Conservation (phyloP, 176 grass and related monocot genomes). For the Oryza longistaminata region DNA sequence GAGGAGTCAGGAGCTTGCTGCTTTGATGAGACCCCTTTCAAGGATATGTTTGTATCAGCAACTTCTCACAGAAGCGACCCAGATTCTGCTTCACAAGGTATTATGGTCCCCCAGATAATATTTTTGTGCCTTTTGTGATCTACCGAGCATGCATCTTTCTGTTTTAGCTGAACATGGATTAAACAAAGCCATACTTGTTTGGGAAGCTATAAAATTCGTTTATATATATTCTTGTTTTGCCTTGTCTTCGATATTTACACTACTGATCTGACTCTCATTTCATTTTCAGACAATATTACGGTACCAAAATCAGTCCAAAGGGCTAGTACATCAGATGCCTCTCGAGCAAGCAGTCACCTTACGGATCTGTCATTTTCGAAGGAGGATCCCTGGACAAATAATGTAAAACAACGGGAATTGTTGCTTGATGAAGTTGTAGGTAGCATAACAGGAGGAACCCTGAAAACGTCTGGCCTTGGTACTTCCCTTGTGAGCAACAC, state of each 20-base stretch:
- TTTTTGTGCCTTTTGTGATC: background rate
- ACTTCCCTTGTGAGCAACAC: conserved; percentile 61
- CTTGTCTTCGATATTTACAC: background rate
- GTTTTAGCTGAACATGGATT: background rate
- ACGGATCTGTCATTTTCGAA: conserved; percentile 54
- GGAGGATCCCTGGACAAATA: conserved; percentile 87
- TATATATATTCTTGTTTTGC: background rate
- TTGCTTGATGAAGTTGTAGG: conserved; percentile 81
- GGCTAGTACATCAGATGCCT: conserved; percentile 45
- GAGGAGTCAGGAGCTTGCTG: conserved; percentile 53
- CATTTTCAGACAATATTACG: conserved; percentile 49
- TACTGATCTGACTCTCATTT: conserved; percentile 10
- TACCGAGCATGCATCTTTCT: background rate
- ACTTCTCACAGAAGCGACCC: conserved; percentile 50
- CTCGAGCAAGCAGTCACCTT: conserved; percentile 44
- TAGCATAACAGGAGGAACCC: conserved; percentile 64
- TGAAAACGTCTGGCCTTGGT: conserved; percentile 46
- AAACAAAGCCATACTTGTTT: background rate
- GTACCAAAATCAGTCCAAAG: conserved; percentile 36
- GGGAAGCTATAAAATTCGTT: background rate
- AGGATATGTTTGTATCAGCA: conserved; percentile 59
- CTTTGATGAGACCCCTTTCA: conserved; percentile 59
- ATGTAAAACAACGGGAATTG: conserved; percentile 83
- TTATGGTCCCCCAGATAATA: background rate
- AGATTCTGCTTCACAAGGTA: conserved; percentile 44